Percentiles rank a stretch among this genome's conserved stretches.
Conservation (phyloP, 768 basidiomycete genomes). For the Candolleomyces aberdarensis region DNA sequence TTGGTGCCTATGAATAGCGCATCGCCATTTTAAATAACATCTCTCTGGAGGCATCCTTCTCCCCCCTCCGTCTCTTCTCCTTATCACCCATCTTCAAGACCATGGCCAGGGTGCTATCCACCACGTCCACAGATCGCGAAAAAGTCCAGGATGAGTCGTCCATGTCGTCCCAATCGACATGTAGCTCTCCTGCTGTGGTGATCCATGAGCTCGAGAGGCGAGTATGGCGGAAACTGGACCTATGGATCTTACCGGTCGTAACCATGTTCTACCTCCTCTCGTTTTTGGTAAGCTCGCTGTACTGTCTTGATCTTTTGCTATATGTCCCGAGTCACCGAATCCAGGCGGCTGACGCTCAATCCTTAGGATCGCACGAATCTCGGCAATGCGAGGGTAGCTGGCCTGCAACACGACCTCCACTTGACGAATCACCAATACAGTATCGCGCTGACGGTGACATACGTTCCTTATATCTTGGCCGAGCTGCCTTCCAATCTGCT, state of each 20-base stretch:
- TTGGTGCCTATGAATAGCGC: too few species aligned
- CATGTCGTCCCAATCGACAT: constrained; percentile 11
- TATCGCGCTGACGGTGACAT: constrained; percentile 46
- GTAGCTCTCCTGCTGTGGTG: constrained; percentile 13
- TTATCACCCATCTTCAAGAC: constrained; percentile 6
- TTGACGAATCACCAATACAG: constrained; percentile 49
- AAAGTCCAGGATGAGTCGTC: constrained; percentile 23
- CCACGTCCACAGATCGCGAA: constrained; percentile 25
- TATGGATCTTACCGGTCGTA: constrained; percentile 45
- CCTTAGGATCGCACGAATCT: constrained; percentile 51
- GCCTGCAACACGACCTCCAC: constrained; percentile 51
- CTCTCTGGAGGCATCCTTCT: neutral
- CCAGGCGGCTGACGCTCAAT: neutral
- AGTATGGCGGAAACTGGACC: constrained; percentile 50
- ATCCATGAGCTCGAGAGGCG: constrained; percentile 33
- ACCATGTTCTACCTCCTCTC: constrained; percentile 50
- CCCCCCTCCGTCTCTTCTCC: neutral
- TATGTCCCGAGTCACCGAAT: too few species aligned
- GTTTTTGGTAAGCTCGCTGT: constrained; percentile 39
- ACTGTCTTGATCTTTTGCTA: neutral
- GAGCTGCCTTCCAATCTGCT: constrained; percentile 62
- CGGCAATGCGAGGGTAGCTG: constrained; percentile 60
- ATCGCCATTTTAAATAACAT: too few species aligned
- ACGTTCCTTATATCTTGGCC: constrained; percentile 53
- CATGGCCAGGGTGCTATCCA: constrained; percentile 23